Conservation (phyloP, 768 basidiomycete genomes). For the Cystobasidium ongulense region DNA sequence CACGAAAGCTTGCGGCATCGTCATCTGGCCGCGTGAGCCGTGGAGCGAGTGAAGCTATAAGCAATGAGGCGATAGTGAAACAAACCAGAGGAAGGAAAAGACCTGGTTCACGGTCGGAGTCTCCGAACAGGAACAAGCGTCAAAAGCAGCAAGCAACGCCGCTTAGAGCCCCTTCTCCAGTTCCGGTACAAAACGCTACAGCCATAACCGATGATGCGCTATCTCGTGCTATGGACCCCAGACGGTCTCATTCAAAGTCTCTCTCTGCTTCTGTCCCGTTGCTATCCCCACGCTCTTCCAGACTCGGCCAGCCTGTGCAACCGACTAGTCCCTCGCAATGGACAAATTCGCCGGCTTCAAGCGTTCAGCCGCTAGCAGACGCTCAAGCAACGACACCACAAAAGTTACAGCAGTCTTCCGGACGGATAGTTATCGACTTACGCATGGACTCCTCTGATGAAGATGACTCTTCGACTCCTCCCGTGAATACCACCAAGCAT, state of each 20-base stretch:
- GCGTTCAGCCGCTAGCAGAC: no score
- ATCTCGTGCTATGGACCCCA: neutral
- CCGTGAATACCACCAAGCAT: neutral
- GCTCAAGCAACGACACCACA: no score
- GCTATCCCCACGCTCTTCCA: neutral
- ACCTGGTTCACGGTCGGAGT: no score
- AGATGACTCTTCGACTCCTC: neutral
- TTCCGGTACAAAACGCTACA: neutral
- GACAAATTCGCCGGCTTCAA: neutral
- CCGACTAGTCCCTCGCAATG: neutral
- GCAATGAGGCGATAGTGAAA: neutral
- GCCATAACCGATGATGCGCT: neutral
- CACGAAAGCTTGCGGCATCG: neutral
- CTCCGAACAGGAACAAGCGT: neutral
- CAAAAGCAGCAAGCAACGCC: neutral
- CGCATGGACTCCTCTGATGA: neutral
- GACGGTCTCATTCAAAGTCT: neutral
- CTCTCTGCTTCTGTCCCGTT: neutral
- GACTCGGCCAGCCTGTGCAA: neutral
- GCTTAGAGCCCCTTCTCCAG: neutral
- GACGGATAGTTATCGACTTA: neutral
- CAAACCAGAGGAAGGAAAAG: no score
- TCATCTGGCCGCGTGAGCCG: neutral
- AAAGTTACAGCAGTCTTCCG: neutral
- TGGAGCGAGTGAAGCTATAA: neutral